Percentiles rank a stretch among this genome's conserved stretches.
phyloP scores from a whole-genome alignment of 306 rosid species.

The Begonia loranthoides region DNA sequence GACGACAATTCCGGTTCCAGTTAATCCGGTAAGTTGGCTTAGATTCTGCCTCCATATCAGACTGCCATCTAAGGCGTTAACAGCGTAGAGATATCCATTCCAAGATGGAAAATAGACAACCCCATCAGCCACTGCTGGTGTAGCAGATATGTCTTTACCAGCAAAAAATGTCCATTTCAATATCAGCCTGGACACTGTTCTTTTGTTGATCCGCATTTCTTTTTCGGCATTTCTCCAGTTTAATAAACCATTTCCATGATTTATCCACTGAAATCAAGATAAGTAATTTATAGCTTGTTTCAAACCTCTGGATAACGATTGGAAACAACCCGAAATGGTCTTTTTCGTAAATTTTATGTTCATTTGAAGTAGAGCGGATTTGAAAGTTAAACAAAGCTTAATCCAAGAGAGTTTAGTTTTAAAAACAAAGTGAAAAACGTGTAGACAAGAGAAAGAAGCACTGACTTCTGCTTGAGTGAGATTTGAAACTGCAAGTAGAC shows the following conservation, averaged over 20 bases:
- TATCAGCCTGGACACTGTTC: slow-evolving; percentile 10
- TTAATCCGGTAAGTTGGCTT: slow-evolving; percentile 14
- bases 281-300: not conserved
- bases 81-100: slow-evolving; percentile 24
- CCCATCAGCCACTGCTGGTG: slow-evolving; percentile 20
- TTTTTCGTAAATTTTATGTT: too few relatives aligned
- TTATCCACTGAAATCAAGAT: slow-evolving; percentile 21
- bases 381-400: not conserved
- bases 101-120: slow-evolving; percentile 30
- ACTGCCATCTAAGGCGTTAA: slow-evolving; percentile 15
- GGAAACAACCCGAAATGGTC: too few relatives aligned
- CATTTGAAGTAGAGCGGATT: too few relatives aligned
- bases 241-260: slow-evolving; percentile 18
- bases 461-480: not conserved
- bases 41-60: slow-evolving; percentile 23
- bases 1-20: slow-evolving; percentile 18
- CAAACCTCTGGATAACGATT: not conserved
- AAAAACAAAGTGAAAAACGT: not conserved
- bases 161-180: slow-evolving; percentile 20
- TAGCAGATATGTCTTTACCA: slow-evolving; percentile 21
- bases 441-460: not conserved
- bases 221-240: slow-evolving; percentile 16
- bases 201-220: slow-evolving; percentile 14
- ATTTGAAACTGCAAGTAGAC: not conserved
- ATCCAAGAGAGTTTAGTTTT: not conserved